Evolutionary conservation across 257 asterid genomes (phyloP).

Genomic region (Nicotiana undulata): DNA sequence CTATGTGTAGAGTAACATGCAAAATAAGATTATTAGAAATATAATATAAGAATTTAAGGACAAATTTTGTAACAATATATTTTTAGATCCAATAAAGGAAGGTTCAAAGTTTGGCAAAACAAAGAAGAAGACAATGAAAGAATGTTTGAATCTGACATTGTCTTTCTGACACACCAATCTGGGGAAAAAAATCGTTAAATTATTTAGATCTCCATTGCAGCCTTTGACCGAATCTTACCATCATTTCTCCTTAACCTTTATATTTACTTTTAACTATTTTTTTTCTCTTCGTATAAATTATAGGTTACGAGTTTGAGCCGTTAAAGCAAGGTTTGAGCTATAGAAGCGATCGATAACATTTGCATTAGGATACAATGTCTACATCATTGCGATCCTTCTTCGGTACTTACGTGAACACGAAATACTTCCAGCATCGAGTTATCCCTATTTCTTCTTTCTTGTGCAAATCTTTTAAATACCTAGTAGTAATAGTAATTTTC

Average conservation of each 20-base stretch:
- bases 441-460: not conserved
- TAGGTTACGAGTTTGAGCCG: no score
- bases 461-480: not conserved
- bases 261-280: no score
- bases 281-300: no score
- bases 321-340: no score
- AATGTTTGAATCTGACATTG: slow-evolving; percentile 46
- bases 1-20: not conserved
- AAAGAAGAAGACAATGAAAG: slow-evolving; percentile 10
- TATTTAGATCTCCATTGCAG: slow-evolving; percentile 26
- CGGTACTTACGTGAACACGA: no score
- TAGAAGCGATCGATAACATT: no score
- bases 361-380: no score
- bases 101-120: not conserved
- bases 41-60: not conserved
- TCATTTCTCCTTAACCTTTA: no score
- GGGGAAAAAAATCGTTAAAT: slow-evolving; percentile 9
- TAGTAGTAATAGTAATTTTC: no score
- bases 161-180: slow-evolving; percentile 30
- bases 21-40: not conserved
- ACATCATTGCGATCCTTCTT: no score
- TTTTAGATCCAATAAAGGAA: not conserved
- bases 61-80: no score
- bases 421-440: not conserved
- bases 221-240: slow-evolving; percentile 66